Evolutionary conservation across 2,329 filamentous ascomycete genomes (phyloP).

Genomic region (Ceratocystis lukuohia): DNA sequence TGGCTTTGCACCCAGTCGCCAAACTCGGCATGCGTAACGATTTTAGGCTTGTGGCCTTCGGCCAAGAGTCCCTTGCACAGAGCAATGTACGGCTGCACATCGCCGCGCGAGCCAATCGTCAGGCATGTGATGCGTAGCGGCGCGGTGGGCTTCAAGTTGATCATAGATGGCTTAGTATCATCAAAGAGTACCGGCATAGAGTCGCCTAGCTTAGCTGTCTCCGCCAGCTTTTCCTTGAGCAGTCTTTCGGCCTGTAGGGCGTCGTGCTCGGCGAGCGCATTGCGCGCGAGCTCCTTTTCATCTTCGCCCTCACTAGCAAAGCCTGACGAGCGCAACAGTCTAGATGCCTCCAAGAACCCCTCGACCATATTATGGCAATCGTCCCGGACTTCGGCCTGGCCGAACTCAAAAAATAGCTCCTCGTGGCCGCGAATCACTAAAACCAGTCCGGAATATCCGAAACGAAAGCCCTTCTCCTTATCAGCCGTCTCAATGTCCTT

Average conservation of each 20-base stretch:
- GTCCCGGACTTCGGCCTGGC: conserved; percentile 61
- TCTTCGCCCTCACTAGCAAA: conserved; percentile 2
- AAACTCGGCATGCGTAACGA: conserved; percentile 88
- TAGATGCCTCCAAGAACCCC: conserved; percentile 9
- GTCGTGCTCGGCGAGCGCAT: conserved; percentile 67
- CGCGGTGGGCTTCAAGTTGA: conserved; percentile 77
- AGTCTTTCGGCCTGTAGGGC: conserved; percentile 45
- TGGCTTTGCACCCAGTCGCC: conserved; percentile 79
- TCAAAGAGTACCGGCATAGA: conserved; percentile 74
- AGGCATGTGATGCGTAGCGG: conserved; percentile 78
- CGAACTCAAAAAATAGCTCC: conserved; percentile 93
- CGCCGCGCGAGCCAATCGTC: conserved; percentile 88
- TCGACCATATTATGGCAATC: conserved; percentile 49
- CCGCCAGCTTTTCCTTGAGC: background rate
- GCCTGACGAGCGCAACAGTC: background rate
- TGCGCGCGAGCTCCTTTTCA: conserved; percentile 55
- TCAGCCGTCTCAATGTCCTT: conserved; percentile 86
- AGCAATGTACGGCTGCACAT: conserved; percentile 95
- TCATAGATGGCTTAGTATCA: conserved; percentile 53
- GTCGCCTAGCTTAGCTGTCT: conserved; percentile 31
- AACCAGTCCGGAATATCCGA: conserved; percentile 80
- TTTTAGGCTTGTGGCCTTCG: conserved; percentile 74
- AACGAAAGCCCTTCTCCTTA: conserved; percentile 88
- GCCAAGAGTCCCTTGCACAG: conserved; percentile 79
- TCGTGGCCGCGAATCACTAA: conserved; percentile 90